Base-by-base conservation (phyloP, 257 asterid genomes). In the Hygrophila difformis region DNA sequence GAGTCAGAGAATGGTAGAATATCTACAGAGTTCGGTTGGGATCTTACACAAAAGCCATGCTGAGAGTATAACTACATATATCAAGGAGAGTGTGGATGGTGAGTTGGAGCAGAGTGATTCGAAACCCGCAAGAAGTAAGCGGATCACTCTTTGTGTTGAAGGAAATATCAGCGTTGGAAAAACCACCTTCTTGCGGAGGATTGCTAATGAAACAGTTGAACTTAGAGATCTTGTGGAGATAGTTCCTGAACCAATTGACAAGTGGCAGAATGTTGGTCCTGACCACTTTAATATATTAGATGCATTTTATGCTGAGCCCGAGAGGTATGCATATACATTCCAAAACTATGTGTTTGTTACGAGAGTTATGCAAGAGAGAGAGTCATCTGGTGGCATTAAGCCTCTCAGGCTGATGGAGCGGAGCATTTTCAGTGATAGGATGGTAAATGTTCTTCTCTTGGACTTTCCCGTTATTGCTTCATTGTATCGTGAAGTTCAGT, bases 161-260 rank as follows among this genome's bases (percentile, higher is more conserved):
- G 98, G 98, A 48, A 89, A 89, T 55, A 89, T 89, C 45, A 89
- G 98, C 59, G 98, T 89, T 31, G 98, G 98, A 22, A 89, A 89
- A 68, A 73, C 88, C 34, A 89, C 96, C 0, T 89, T 89, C 63
- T 71, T 85, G 71, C 86, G 79, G 63, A 79, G 98, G 55, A 77
- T 89, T 47, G 96, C 98, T 37, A 82, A 89, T 23, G 96, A 85
- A 56, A 89, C 96, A 5, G 69, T 89, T 23, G 98, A 89, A 78
- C 89, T 89, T 11, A 74, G 78, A 60, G 96, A 89, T 64, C 86
- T 89, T 29, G 98, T 85, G 53, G 98, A 89, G 70, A 66, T 89
- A 13, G 96, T 89, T 45, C 96, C 94, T 4, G 96, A 89, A 51
- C 94, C 96, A 3, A 58, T 85, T 54, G 96, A 80, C 69, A 89